phyloP scores from a whole-genome alignment of 176 grass and related monocot genomes.

The Typha latifolia region DNA sequence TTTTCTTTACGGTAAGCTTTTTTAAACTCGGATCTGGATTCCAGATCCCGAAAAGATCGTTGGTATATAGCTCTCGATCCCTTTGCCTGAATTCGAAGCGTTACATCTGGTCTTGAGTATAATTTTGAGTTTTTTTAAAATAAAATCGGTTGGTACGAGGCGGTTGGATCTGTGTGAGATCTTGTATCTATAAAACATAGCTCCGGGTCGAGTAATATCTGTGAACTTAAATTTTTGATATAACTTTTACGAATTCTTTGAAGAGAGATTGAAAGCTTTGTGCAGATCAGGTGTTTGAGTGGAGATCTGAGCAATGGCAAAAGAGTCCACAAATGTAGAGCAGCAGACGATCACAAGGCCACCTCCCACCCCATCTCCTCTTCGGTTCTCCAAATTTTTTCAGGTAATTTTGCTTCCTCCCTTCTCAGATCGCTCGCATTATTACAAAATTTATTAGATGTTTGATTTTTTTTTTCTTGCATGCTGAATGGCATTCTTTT shows the following conservation, averaged over 20 bases:
- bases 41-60: conserved; percentile 26
- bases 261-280: not conserved
- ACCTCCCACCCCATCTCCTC: conserved; percentile 73
- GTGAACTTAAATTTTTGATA: conserved; percentile 12
- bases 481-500: not conserved
- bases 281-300: conserved; percentile 33
- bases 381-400: conserved; percentile 98
- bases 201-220: conserved; percentile 23
- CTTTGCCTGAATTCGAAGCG: conserved; percentile 53
- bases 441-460: not conserved
- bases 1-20: no score
- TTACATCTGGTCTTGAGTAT: conserved; percentile 20
- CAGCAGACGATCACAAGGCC: conserved; percentile 50
- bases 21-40: conserved; percentile 20
- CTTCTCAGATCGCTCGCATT: conserved; percentile 10
- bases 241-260: conserved; percentile 24
- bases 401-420: conserved; percentile 39
- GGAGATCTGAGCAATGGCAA: conserved; percentile 44
- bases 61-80: conserved; percentile 42
- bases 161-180: not conserved
- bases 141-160: not conserved
- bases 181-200: conserved; percentile 24
- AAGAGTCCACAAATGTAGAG: conserved; percentile 58
- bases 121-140: conserved; percentile 17
- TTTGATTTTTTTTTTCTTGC: not conserved